Evolutionary conservation across 2,329 filamentous ascomycete genomes (phyloP).

Genomic region (Colletotrichum plurivorum): DNA sequence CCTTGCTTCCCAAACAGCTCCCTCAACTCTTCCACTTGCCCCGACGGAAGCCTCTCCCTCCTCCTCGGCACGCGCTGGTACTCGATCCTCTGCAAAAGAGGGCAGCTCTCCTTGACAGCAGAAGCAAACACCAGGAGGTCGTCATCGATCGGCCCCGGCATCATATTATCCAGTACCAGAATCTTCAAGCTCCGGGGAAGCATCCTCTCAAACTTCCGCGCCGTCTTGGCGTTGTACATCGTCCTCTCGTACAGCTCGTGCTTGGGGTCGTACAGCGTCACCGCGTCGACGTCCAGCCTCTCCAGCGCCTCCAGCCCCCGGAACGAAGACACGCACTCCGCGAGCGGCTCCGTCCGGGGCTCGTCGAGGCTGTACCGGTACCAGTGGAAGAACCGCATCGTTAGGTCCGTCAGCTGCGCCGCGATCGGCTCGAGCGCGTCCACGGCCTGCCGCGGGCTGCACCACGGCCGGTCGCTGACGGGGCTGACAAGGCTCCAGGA

Average conservation of each 20-base stretch:
- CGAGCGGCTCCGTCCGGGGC: background rate
- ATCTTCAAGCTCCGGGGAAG: background rate
- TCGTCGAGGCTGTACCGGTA: background rate
- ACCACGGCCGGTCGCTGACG: background rate
- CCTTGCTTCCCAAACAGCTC: background rate
- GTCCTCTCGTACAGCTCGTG: background rate
- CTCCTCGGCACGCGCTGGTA: background rate
- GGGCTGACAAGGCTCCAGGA: background rate
- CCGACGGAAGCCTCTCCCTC: background rate
- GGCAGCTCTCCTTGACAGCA: background rate
- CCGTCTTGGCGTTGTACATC: background rate
- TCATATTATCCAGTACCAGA: background rate
- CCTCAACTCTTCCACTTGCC: background rate
- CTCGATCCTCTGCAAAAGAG: background rate
- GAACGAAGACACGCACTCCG: background rate
- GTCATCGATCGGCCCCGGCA: background rate
- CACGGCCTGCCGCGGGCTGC: background rate
- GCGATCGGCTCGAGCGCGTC: conserved; percentile 1
- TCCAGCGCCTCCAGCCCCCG: background rate
- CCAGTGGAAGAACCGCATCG: background rate
- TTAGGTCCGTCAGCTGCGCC: background rate
- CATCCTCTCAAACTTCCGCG: background rate
- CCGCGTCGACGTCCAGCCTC: background rate
- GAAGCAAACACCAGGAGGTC: background rate
- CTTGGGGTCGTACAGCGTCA: background rate